phyloP scores from a whole-genome alignment of 2,329 filamentous ascomycete species.

The Ilyonectria robusta region DNA sequence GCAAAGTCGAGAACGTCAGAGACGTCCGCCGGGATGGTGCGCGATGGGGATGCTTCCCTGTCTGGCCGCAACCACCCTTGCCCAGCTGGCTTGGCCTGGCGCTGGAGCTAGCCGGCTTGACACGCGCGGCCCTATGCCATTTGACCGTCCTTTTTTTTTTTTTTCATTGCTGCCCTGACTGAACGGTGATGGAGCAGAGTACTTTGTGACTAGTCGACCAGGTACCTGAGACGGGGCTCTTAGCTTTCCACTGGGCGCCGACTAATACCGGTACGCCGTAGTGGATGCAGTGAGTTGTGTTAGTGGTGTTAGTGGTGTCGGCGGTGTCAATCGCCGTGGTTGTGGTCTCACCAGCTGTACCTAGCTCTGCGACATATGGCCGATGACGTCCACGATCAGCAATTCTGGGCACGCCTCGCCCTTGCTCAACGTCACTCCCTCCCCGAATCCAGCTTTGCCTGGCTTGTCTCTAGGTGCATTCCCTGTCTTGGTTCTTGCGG shows the following conservation, averaged over 20 bases:
- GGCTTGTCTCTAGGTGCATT: neutral
- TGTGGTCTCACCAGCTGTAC: constrained; percentile 5
- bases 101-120: neutral
- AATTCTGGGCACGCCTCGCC: constrained; percentile 38
- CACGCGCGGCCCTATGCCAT: neutral
- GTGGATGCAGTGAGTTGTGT: neutral
- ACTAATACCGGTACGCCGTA: neutral
- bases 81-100: constrained; percentile 11
- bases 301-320: neutral
- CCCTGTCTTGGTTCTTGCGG: neutral
- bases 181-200: neutral
- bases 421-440: constrained; percentile 53
- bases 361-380: constrained; percentile 31
- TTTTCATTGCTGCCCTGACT: too few relatives aligned
- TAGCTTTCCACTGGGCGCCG: neutral
- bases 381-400: constrained; percentile 54
- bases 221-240: too few relatives aligned
- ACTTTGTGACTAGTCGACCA: too few relatives aligned
- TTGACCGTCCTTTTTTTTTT: neutral
- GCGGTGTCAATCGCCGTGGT: constrained; percentile 3
- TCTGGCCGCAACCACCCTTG: constrained; percentile 1
- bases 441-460: constrained; percentile 30
- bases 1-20: constrained; percentile 25
- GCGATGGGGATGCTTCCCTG: neutral
- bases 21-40: neutral